A percentile compares a stretch with the other conserved stretches of the same genome.
Evolutionary conservation across 208 protist genomes (phyloP).

Genomic region (Trypanosoma conorhini): DNA sequence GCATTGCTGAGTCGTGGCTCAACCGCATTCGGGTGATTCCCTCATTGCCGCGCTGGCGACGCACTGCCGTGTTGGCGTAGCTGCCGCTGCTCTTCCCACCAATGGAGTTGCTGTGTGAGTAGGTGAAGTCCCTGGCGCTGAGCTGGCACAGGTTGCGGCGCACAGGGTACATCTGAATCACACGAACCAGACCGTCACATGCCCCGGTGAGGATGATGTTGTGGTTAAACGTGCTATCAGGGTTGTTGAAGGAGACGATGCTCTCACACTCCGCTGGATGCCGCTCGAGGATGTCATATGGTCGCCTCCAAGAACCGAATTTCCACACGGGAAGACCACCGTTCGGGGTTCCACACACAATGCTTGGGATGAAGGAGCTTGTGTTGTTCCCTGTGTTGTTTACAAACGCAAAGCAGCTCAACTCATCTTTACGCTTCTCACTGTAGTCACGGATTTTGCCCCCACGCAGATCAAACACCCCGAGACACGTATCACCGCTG

Average conservation of each 20-base stretch:
- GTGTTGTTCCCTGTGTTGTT: conserved; percentile 76
- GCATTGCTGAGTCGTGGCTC: conserved; percentile 65
- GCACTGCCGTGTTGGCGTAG: conserved; percentile 27
- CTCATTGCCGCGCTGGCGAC: conserved; percentile 55
- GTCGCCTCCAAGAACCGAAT: conserved; percentile 87
- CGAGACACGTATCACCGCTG: conserved; percentile 87
- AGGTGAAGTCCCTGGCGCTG: conserved; percentile 83
- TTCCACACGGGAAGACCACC: conserved; percentile 86
- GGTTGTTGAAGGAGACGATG: conserved; percentile 84
- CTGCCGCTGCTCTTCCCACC: conserved; percentile 23
- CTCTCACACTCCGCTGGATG: conserved; percentile 86
- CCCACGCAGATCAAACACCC: conserved; percentile 74
- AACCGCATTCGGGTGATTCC: conserved; percentile 79
- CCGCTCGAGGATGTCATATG: conserved; percentile 77
- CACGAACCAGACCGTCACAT: conserved; percentile 84
- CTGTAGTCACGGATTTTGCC: conserved; percentile 82
- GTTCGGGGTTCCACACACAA: conserved; percentile 83
- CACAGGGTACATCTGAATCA: conserved; percentile 90
- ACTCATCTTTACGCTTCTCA: conserved; percentile 83
- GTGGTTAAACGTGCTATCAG: conserved; percentile 83
- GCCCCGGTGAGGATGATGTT: conserved; percentile 89
- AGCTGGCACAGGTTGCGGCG: conserved; percentile 86
- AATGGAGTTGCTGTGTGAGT: conserved; percentile 65
- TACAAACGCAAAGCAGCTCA: conserved; percentile 91
- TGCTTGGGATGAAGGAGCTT: conserved; percentile 77